Conservation (phyloP, 805 yeast genomes). For the Priceomyces carsonii region DNA sequence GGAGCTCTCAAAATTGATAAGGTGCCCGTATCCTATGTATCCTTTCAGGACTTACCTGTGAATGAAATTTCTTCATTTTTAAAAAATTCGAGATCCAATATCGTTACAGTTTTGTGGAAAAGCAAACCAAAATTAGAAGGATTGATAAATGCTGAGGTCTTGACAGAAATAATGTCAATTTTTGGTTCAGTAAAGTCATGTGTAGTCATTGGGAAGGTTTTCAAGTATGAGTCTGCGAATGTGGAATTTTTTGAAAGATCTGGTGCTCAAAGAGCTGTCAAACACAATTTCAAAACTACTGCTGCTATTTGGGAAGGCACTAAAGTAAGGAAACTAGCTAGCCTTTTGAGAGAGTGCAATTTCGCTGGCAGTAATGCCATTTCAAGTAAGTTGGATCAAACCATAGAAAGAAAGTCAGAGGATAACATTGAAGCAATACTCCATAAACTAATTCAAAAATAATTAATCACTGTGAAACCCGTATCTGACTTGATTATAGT, state of each 20-base stretch:
- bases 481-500: conserved; percentile 29
- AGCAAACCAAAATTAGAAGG: conserved; percentile 35
- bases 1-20: conserved; percentile 1
- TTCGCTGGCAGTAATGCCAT: conserved; percentile 1
- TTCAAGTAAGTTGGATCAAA: background rate
- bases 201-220: conserved; percentile 8
- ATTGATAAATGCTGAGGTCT: conserved; percentile 29
- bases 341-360: conserved; percentile 42
- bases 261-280: conserved; percentile 34
- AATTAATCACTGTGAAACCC: conserved; percentile 23
- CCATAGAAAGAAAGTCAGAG: background rate
- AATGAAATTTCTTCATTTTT: conserved; percentile 4
- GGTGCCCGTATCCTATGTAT: conserved; percentile 13
- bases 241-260: conserved; percentile 29
- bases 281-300: conserved; percentile 43
- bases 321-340: conserved; percentile 45
- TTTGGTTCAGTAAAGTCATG: conserved; percentile 41
- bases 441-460: conserved; percentile 4
- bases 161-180: conserved; percentile 42
- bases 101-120: conserved; percentile 47
- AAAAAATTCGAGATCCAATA: conserved; percentile 1
- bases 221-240: conserved; percentile 38
- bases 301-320: conserved; percentile 49
- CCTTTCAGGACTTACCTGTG: conserved; percentile 19
- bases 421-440: conserved; percentile 5